phyloP scores from a whole-genome alignment of 805 yeast species.

The Danielozyma ontarioensis region DNA sequence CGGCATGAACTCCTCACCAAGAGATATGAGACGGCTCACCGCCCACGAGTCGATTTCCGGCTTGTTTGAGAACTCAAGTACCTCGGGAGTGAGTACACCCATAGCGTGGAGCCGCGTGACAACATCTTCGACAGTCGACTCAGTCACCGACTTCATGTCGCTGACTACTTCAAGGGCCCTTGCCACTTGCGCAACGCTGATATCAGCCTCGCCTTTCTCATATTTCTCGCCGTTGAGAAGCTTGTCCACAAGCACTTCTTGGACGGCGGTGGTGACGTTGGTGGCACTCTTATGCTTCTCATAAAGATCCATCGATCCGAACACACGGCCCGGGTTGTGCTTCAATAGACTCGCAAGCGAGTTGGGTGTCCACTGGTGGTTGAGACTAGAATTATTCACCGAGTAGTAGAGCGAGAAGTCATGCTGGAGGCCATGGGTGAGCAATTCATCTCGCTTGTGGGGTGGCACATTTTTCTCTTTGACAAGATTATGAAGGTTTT shows the following conservation, averaged over 20 bases:
- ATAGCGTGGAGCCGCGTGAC: constrained; percentile 1
- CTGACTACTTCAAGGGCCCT: constrained; percentile 10
- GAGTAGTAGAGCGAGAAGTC: constrained; percentile 26
- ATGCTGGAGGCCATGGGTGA: constrained; percentile 14
- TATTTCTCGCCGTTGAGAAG: constrained; percentile 33
- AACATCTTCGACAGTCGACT: constrained; percentile 3
- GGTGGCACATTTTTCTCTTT: neutral
- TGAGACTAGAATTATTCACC: constrained; percentile 8
- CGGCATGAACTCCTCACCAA: constrained; percentile 14
- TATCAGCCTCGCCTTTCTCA: constrained; percentile 21
- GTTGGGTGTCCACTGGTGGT: constrained; percentile 9
- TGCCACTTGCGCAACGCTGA: constrained; percentile 6
- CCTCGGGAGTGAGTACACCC: neutral
- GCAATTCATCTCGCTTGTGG: constrained; percentile 12
- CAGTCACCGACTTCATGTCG: constrained; percentile 3
- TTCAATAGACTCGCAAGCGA: constrained; percentile 2
- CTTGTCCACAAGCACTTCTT: constrained; percentile 26
- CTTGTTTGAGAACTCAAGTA: constrained; percentile 7
- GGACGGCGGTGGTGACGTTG: constrained; percentile 5
- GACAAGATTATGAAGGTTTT: neutral
- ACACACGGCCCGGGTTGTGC: constrained; percentile 50
- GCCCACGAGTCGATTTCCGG: neutral
- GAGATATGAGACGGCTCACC: neutral
- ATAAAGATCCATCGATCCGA: constrained; percentile 45
- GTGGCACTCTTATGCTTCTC: constrained; percentile 15